Evolutionary conservation across 2,329 filamentous ascomycete species (phyloP), one percentile per base, ranked within the genome.

Genomic region (Xylaria sp.): DNA sequence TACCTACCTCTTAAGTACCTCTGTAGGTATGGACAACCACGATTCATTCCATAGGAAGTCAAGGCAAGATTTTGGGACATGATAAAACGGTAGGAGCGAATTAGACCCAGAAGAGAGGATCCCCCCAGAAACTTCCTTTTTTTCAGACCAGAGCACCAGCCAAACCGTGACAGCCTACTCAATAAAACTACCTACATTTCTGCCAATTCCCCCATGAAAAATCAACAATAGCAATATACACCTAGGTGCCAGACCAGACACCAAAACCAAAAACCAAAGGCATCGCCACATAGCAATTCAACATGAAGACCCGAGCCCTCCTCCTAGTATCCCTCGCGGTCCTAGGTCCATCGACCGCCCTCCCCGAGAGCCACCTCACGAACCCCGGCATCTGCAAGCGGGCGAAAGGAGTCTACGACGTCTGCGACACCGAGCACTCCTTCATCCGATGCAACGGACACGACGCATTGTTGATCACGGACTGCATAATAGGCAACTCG

Each of bases 351-450:
- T 42, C 58, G 1, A 33, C 27, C 22, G 17, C 36, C n/a, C 25
- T 53, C 17, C 45, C 39, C 13, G 13, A n/a, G 2, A 22, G 15
- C 38, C 20, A 25, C 33, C 22, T 10, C 1, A 5, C 29, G n/a
- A 36, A 57, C n/a, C 64, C 64, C 36, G 7, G 2, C n/a, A 22
- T 65, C 25, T 69, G 67, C 44, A 20, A 0, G 3, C 49, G 22
- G 13, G 3, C 39, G 20, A 9, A 15, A 1, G 67, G 67, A 2
- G n/a, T 51, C 61, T 69, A 69, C 55, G 67, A 69, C 36, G 47
- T 65, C 31, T 69, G 67, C 55, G 67, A 69, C 38, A 63, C 61
- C 5, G 13, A 44, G 2, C 20, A 63, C 54, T 69, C 67, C 6
- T 69, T 47, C 27, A 11, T 67, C 2, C 59, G 64, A 13, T 69